These are phyloP conservation scores for Linum trigynum DNA, from an alignment of 345 rosid species.

Conservation along the genomic window DNA sequence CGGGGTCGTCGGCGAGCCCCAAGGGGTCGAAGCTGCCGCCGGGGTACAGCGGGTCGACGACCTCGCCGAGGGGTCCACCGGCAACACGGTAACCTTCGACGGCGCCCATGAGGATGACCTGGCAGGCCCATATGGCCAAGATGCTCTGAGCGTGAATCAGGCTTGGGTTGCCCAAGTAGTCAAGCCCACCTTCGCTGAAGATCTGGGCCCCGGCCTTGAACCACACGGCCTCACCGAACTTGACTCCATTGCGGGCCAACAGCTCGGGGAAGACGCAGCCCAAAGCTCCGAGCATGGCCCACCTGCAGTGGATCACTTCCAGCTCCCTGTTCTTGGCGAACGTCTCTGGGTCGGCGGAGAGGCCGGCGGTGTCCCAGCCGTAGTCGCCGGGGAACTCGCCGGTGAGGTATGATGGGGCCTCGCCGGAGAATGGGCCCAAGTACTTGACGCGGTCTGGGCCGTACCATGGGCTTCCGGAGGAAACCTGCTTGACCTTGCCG, in stretches of 20 bases:
- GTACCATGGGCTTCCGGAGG: no score
- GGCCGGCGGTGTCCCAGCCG: conserved; percentile 79
- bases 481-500: conserved; percentile 15
- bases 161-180: conserved; percentile 82
- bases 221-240: conserved; percentile 76
- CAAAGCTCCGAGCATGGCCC: conserved; percentile 14
- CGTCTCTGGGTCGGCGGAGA: conserved; percentile 81
- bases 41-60: conserved; percentile 37
- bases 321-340: conserved; percentile 32
- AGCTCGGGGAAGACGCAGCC: conserved; percentile 80
- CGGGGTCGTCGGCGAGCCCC: conserved; percentile 59
- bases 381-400: conserved; percentile 56
- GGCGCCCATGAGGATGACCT: conserved; percentile 40
- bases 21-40: no score
- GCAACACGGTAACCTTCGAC: conserved; percentile 70
- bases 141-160: conserved; percentile 73
- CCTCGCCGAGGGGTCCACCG: conserved; percentile 64
- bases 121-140: conserved; percentile 61
- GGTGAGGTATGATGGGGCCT: no score
- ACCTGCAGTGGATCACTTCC: no score
- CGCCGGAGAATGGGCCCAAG: no score
- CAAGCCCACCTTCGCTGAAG: conserved; percentile 36
- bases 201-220: conserved; percentile 60
- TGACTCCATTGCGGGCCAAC: conserved; percentile 61
- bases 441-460: no score